Evolutionary conservation across 2,329 filamentous ascomycete species (phyloP), one percentile per base, ranked within the genome.

Genomic region (Arthrinium puccinioides): DNA sequence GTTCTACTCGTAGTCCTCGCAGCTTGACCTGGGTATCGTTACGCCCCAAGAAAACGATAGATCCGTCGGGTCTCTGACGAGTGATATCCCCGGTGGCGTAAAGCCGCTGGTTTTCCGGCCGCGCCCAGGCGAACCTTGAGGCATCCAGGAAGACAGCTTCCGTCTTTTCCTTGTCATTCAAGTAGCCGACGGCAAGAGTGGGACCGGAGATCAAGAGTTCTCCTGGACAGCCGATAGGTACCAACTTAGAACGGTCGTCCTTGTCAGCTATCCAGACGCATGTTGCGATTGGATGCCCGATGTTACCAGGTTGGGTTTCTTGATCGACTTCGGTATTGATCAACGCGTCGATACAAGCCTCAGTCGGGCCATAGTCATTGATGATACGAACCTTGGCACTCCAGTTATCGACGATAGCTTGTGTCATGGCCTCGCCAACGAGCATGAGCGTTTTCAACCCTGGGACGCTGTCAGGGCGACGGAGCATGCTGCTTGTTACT

Each of bases 11-110:
- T 34, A 59, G 70, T 29, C 72, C 73, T 18, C 63, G 60, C 18
- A 72, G 51, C 48, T 72, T 72, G 31, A 70, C 58, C 46, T 71
- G 67, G 2, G 59, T 59, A 45, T 71, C 67, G 38, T 65, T 66
- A 26, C 69, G 59, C 34, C 67, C 68, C 34, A 66, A 39, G 35
- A 54, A 59, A 6, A 49, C 32, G 25, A 62, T 44, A 19, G 31
- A 38, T 7, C 54, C 50, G 28, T 58, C 46, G 4, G 42, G 37
- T 21, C 52, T 39, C n/a, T 56, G 53, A 15, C 43, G 43, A 9
- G 46, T 57, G 13, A 60, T 45, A 38, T 61, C 58, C n/a, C 58
- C 58, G 1, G 57, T 60, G 23, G 50, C 48, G 39, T 57, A 59
- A n/a, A 60, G 37, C 20, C 41, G 29, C n/a, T n/a, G n/a, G n/a